Evolutionary conservation across 2,329 filamentous ascomycete genomes (phyloP), one percentile per base, ranked within the genome.

Genomic region (Talaromyces sp.): DNA sequence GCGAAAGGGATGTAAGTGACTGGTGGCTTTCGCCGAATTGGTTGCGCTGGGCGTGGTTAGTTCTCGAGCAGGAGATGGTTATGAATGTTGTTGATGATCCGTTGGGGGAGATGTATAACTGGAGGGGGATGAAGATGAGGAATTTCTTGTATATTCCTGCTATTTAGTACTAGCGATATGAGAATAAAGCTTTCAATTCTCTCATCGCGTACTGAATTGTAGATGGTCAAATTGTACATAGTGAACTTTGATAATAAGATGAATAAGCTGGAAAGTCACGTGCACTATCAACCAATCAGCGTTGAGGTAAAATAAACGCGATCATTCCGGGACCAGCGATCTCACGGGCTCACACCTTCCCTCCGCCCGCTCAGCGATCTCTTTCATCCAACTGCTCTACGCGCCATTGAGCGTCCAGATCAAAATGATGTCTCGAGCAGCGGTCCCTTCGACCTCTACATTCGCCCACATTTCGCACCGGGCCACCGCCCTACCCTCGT

Each of bases 361-460:
- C 62, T 62, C 41, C 65, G 39, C 64, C 45, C 43, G 49, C 52
- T 45, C 47, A 52, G 49, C 35, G 35, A 37, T 11, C 11, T 8
- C 35, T 37, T 13, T 10, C 35, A 37, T 13, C 1, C 5, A 37
- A 8, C 35, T 37, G 35, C 67, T 64, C 64, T 69, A 5, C 68
- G 69, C 71, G 72, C 70, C 70, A 75, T 76, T 77, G 74, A 75
- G 71, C 70, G 73, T 72, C 67, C 69, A 43, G 69, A 68, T 70
- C 76, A 79, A 69, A 72, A 80, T 80, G 78, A 78, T 80, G 74
- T 78, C 78, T 72, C 75, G 78, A 78, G 78, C 77, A 73, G 77
- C 75, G 74, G 78, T 77, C 77, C 78, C 78, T 69, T 75, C 78
- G 66, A 70, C 77, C 71, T 74, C 77, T 68, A 73, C 77, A 68